Conservation (phyloP, 192 early-diverging fungal species). For the Gonapodya sp. region DNA sequence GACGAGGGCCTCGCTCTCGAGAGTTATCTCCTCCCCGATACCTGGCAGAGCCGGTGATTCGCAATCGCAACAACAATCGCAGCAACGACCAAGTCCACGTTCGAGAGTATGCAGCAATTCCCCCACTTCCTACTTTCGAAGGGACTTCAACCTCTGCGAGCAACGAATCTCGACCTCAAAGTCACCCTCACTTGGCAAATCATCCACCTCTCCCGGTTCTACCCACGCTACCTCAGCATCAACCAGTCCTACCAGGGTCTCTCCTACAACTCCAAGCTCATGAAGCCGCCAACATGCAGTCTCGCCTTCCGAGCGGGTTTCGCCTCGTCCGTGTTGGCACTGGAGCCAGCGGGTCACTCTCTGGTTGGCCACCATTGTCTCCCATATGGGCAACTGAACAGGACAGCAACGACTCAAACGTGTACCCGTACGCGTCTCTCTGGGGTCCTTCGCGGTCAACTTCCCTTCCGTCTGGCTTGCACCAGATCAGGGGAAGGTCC, state of each 20-base stretch:
- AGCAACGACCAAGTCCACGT: neutral
- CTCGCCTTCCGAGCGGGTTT: neutral
- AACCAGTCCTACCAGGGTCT: neutral
- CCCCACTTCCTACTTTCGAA: neutral
- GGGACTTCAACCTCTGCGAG: neutral
- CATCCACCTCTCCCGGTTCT: neutral
- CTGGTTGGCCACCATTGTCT: neutral
- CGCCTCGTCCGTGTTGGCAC: neutral
- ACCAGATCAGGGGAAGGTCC: neutral
- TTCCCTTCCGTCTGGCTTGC: neutral
- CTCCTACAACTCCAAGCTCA: neutral
- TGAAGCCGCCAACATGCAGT: neutral
- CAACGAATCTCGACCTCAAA: neutral
- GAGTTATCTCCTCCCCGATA: neutral
- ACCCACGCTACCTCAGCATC: neutral
- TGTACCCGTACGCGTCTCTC: neutral
- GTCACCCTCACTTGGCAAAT: neutral
- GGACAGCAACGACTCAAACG: neutral
- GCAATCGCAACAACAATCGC: neutral
- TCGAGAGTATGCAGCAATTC: neutral
- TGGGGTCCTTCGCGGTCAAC: neutral
- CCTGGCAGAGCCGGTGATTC: neutral
- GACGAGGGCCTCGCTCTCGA: neutral
- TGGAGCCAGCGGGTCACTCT: neutral
- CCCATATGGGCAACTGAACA: neutral